Evolutionary conservation across 1,284 basidiomycete genomes (phyloP), one percentile per base, ranked within the genome.

Genomic region (Takashimella koratensis): DNA sequence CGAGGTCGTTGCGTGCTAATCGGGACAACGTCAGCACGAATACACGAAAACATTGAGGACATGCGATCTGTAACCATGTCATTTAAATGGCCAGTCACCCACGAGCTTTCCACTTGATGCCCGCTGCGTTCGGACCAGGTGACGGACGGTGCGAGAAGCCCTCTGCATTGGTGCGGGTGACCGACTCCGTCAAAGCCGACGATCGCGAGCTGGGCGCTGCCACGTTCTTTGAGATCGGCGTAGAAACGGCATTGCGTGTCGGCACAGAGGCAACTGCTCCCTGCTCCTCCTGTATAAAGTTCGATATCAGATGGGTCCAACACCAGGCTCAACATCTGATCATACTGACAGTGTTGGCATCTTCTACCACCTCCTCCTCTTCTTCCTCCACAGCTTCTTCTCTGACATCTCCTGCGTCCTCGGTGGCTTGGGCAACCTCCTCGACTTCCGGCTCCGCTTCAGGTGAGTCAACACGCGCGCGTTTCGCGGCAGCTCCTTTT

Each of bases 1-100:
- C 55, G 5, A 76, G 64, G 47, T 76, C 73, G 45, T 67, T 64
- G 3, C 74, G 73, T 13, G 65, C 74, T 76, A 54, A 1, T 20
- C 6, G 4, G 47, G n/a, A 13, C 3, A 26, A 5, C 19, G 19
- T 30, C 24, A 36, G 27, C 23, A 20, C 19, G 23, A 41, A 4
- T 3, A 4, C 8, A 20, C 13, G 5, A 21, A 5, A 11, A 4
- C 12, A 11, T 16, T 20, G 25, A 20, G 27, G 44, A 11, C 10
- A 36, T 8, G 30, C 8, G 16, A 36, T 36, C 30, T 8, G 30
- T 36, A 19, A 39, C 2, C 4, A 10, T 43, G 21, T 39, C 41
- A 41, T 48, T 45, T 41, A 36, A 26, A 42, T 12, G 21, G 20
- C 39, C 12, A 22, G 5, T 45, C 11, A 61, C 67, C 61, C 48